Evolutionary conservation across 1,139 yeast species (phyloP), one percentile per base, ranked within the genome.

Genomic region (Candida smagusa): DNA sequence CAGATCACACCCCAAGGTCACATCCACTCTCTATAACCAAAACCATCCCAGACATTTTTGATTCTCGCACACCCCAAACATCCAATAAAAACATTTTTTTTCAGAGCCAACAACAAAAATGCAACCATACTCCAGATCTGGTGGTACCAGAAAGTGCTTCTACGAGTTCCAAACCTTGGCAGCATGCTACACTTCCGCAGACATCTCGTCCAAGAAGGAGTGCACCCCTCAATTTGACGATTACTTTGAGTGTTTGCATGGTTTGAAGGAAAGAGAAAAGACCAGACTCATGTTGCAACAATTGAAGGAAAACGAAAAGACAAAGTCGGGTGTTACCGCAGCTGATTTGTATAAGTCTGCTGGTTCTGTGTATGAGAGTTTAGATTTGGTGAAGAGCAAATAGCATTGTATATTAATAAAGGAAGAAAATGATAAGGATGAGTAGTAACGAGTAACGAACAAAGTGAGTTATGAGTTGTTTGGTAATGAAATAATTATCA

Each of bases 91-190:
- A 22, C 26, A 25, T 25, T 27, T 30, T 33, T 32, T 27, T 30
- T 26, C 25, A 28, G 12, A 23, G 29, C 25, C 22, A 28, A 24
- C 26, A 23, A 54, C 38, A 32, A 16, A 16, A 16, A 71, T 71
- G 77, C 76, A 69, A 51, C 76, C 77, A 50, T 68, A 69, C 49
- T 68, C 75, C 35, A 68, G 76, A 64, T 56, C 65, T 27, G 76
- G 76, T 28, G 77, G 75, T 40, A 71, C 77, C 45, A 68, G 75
- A 59, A 69, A 60, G 59, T 71, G 77, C 51, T 71, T 69, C 53
- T 71, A 70, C 54, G 77, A 71, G 48, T 71, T 69, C 58, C 77
- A 71, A 54, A 59, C 71, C 12, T 61, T 69, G 43, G 64, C 63
- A 40, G 71, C 72, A 16, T 71, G 77, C 50, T 66, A 62, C 59